Evolutionary conservation across 352 stramenopile species (phyloP).

Genomic region (Phytopythium helicoides): DNA sequence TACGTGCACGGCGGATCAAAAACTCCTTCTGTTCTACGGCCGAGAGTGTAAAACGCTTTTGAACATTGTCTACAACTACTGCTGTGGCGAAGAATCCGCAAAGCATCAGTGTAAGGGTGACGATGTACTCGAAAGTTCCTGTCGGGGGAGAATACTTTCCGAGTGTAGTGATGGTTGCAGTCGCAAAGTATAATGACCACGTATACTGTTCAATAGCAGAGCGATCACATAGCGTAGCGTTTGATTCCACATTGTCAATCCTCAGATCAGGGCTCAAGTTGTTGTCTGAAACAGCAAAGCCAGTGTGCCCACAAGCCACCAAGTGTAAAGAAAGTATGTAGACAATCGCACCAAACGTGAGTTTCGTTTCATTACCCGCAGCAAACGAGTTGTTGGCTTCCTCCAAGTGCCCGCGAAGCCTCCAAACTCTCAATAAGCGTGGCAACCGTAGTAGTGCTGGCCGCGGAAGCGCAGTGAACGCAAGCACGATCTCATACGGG

Average conservation of each 20-base stretch:
- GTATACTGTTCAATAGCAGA: constrained; percentile 25
- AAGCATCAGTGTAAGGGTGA: constrained; percentile 44
- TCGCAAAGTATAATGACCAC: constrained; percentile 37
- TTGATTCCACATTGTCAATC: background rate
- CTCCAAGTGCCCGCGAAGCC: constrained; percentile 19
- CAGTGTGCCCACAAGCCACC: constrained; percentile 22
- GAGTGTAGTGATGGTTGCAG: constrained; percentile 41
- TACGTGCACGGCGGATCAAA: constrained; percentile 39
- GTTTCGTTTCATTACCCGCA: constrained; percentile 6
- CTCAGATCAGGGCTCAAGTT: background rate
- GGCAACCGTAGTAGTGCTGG: constrained; percentile 30
- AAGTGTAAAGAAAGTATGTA: constrained; percentile 30
- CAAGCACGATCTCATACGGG: constrained; percentile 32
- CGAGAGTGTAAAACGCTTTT: constrained; percentile 45
- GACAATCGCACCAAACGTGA: constrained; percentile 6
- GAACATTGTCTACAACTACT: constrained; percentile 34
- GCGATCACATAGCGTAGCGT: no score
- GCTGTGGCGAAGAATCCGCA: constrained; percentile 38
- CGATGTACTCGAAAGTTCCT: constrained; percentile 22
- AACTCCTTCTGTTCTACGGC: constrained; percentile 66
- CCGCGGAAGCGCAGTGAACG: constrained; percentile 5
- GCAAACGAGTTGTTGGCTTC: constrained; percentile 32
- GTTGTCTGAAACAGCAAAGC: background rate
- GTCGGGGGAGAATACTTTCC: constrained; percentile 40
- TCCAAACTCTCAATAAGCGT: constrained; percentile 34